These are phyloP conservation scores for Clitopilus hobsonii DNA, from an alignment of 768 basidiomycete genomes.

Conservation along the genomic window DNA sequence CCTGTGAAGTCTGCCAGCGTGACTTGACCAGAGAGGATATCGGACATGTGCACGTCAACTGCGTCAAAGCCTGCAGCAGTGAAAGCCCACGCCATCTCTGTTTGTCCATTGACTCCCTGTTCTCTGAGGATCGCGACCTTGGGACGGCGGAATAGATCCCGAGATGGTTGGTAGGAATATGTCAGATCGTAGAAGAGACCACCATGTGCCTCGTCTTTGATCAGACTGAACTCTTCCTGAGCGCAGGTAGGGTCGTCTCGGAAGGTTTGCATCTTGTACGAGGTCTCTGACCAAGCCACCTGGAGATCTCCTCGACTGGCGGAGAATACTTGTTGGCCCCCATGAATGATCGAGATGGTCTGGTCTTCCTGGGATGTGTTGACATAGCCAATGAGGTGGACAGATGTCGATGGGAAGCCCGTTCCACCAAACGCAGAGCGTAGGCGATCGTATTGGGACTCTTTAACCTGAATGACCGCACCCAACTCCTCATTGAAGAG, in stretches of 20 bases:
- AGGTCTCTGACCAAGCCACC: slow-evolving; percentile 90
- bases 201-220: slow-evolving; percentile 45
- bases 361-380: slow-evolving; percentile 52
- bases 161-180: slow-evolving; percentile 38
- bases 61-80: slow-evolving; percentile 91
- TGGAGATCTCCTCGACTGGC: slow-evolving; percentile 71
- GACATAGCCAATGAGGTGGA: slow-evolving; percentile 76
- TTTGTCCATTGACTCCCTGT: slow-evolving; percentile 96
- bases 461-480: slow-evolving; percentile 82
- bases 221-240: slow-evolving; percentile 77
- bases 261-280: slow-evolving; percentile 83
- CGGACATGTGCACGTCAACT: slow-evolving; percentile 97
- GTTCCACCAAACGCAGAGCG: slow-evolving; percentile 53
- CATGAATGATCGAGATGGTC: slow-evolving; percentile 55
- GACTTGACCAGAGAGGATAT: slow-evolving; percentile 72
- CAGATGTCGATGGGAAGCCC: slow-evolving; percentile 75
- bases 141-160: slow-evolving; percentile 53
- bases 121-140: slow-evolving; percentile 94
- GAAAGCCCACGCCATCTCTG: slow-evolving; percentile 99
- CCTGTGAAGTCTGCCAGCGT: slow-evolving; percentile 74
- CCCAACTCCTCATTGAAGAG: slow-evolving; percentile 98
- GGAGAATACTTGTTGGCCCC: slow-evolving; percentile 49
- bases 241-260: slow-evolving; percentile 81
- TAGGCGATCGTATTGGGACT: slow-evolving; percentile 50
- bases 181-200: slow-evolving; percentile 80